phyloP scores from a whole-genome alignment of 2,329 filamentous ascomycete genomes.

The Exophiala sp. region DNA sequence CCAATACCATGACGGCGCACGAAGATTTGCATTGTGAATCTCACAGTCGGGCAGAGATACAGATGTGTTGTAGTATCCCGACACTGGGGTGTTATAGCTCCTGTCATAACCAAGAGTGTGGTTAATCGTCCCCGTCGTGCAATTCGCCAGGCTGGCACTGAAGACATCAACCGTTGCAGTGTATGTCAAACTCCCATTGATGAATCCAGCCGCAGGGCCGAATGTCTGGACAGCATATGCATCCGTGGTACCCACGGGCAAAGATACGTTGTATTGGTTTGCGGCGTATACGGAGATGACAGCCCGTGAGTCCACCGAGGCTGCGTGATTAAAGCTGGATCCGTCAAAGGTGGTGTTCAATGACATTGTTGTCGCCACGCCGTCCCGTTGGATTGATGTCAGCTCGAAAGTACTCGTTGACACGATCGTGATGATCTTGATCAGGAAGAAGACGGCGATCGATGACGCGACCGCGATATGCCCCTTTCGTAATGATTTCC shows the following conservation, averaged over 20 bases:
- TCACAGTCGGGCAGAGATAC: conserved; percentile 17
- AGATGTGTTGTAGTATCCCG: conserved; percentile 18
- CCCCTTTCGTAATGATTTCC: conserved; percentile 14
- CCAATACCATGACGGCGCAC: conserved; percentile 20
- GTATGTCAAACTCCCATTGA: conserved; percentile 19
- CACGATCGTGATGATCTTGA: conserved; percentile 21
- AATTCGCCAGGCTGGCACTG: conserved; percentile 13
- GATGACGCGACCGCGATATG: conserved; percentile 15
- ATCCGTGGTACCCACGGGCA: conserved; percentile 16
- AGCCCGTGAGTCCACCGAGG: conserved; percentile 17
- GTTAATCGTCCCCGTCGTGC: conserved; percentile 13
- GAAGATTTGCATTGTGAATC: conserved; percentile 15
- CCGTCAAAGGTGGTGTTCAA: conserved; percentile 20
- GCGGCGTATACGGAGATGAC: conserved; percentile 17
- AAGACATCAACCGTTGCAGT: conserved; percentile 21
- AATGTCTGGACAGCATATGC: conserved; percentile 15
- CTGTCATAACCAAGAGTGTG: conserved; percentile 4
- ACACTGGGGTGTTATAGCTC: conserved; percentile 1
- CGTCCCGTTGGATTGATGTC: conserved; percentile 3
- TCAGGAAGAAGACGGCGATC: conserved; percentile 19
- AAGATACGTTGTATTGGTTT: conserved; percentile 14
- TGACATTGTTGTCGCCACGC: conserved; percentile 10
- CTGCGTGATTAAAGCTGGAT: conserved; percentile 9
- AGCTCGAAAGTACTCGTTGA: conserved; percentile 22
- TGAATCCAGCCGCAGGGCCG: conserved; percentile 4